A percentile compares a stretch with the other conserved stretches of the same genome.
Conservation (phyloP, 495 filamentous ascomycete genomes). For the Trichoderma gamsii region DNA sequence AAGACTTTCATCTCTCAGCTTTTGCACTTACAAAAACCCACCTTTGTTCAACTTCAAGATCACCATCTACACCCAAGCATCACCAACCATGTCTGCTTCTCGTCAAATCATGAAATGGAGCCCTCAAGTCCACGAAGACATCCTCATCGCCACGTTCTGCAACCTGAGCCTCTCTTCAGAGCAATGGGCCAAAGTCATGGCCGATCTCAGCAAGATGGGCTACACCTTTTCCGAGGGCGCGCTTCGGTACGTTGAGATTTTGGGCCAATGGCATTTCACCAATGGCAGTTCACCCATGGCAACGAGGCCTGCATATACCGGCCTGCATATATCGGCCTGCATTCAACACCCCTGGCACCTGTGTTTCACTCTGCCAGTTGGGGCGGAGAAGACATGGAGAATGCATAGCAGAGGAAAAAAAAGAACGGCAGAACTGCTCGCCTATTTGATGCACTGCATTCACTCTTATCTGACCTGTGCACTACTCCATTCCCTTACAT, state of each 20-base stretch:
- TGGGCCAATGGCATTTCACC: not conserved
- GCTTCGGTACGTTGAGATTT: conserved; percentile 20
- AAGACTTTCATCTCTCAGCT: not conserved
- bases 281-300: not conserved
- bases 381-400: not conserved
- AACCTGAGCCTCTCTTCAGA: not conserved
- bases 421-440: not conserved
- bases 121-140: conserved; percentile 21
- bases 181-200: conserved; percentile 15
- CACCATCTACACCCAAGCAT: too few species aligned
- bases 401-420: not conserved
- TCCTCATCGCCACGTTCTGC: conserved; percentile 19
- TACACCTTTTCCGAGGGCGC: conserved; percentile 22
- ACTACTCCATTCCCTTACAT: not conserved
- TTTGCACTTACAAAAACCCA: not conserved
- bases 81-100: not conserved
- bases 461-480: not conserved
- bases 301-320: not conserved
- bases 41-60: too few species aligned
- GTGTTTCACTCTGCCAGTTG: not conserved
- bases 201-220: conserved; percentile 18
- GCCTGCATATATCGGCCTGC: not conserved
- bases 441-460: not conserved
- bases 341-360: not conserved
- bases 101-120: conserved; percentile 19